A percentile compares a stretch with the other conserved stretches of the same genome.
Conservation (phyloP, 768 basidiomycete genomes). For the Phanerodontia chrysosporium region DNA sequence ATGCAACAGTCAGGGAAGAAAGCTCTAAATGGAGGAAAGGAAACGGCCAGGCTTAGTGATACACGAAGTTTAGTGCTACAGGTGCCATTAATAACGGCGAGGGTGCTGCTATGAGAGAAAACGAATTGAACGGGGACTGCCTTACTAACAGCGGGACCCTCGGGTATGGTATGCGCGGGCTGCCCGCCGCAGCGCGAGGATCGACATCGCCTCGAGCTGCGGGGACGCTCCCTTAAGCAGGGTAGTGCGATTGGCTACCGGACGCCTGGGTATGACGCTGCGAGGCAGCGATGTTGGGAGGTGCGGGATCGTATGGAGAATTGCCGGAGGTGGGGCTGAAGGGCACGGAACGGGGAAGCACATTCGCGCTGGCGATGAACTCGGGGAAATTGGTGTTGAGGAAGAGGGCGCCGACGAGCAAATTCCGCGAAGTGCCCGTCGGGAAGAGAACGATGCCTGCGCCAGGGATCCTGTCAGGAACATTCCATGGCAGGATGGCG, state of each 20-base stretch:
- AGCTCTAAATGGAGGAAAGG: neutral
- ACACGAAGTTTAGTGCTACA: neutral
- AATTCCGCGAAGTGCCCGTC: conserved; percentile 18
- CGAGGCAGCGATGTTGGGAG: conserved; percentile 21
- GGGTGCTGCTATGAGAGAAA: neutral
- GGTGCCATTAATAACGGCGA: neutral
- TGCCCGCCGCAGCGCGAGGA: neutral
- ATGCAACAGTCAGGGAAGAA: neutral
- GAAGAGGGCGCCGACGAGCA: conserved; percentile 25
- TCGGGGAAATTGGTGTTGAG: conserved; percentile 22
- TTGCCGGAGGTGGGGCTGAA: conserved; percentile 15
- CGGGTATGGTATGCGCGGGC: neutral
- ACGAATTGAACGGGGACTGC: neutral
- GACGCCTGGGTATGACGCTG: conserved; percentile 16
- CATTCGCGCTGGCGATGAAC: conserved; percentile 11
- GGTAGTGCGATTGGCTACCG: conserved; percentile 10
- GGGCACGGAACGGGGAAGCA: conserved; percentile 13
- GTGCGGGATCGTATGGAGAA: conserved; percentile 15
- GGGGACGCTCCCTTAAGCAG: neutral
- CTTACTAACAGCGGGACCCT: neutral
- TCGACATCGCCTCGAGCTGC: neutral
- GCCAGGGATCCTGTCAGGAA: conserved; percentile 37
- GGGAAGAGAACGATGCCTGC: conserved; percentile 38
- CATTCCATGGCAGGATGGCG: conserved; percentile 49
- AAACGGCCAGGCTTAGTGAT: neutral